These are phyloP conservation scores for Lojkania enalia DNA, from an alignment of 2,329 filamentous ascomycete genomes.

Conservation along the genomic window DNA sequence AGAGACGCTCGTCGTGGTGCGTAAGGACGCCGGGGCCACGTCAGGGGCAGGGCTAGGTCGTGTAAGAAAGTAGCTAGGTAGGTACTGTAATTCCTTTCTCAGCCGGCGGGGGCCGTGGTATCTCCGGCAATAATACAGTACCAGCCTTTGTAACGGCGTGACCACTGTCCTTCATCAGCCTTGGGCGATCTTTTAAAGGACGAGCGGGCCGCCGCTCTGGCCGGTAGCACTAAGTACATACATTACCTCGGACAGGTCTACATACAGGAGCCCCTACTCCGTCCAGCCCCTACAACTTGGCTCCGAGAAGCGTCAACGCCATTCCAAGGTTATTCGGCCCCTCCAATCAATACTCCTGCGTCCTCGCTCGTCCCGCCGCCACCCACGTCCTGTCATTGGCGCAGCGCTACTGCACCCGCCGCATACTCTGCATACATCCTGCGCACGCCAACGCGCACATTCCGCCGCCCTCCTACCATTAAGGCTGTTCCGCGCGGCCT, in stretches of 20 bases:
- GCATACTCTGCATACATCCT: constrained; percentile 21
- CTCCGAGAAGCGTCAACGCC: neutral
- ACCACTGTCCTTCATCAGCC: constrained; percentile 3
- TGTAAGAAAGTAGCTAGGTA: no score
- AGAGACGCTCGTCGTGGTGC: constrained; percentile 6
- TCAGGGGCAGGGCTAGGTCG: constrained; percentile 1
- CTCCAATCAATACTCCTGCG: neutral
- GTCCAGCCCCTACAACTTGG: neutral
- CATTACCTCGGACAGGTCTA: no score
- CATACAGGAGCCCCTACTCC: no score
- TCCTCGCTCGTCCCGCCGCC: constrained; percentile 1
- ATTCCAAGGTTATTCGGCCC: neutral
- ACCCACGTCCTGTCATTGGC: constrained; percentile 20
- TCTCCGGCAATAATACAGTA: neutral
- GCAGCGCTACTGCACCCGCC: constrained; percentile 10
- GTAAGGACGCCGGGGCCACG: constrained; percentile 10
- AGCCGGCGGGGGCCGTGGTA: no score
- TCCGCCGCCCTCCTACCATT: neutral
- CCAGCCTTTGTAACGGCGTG: neutral
- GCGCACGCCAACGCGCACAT: constrained; percentile 22
- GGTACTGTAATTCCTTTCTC: no score
- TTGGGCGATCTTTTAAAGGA: no score
- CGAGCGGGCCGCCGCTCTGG: no score
- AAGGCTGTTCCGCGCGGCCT: constrained; percentile 2
- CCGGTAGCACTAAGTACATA: no score